phyloP scores from a whole-genome alignment of 257 asterid genomes.

The Solanum corneliomulleri region DNA sequence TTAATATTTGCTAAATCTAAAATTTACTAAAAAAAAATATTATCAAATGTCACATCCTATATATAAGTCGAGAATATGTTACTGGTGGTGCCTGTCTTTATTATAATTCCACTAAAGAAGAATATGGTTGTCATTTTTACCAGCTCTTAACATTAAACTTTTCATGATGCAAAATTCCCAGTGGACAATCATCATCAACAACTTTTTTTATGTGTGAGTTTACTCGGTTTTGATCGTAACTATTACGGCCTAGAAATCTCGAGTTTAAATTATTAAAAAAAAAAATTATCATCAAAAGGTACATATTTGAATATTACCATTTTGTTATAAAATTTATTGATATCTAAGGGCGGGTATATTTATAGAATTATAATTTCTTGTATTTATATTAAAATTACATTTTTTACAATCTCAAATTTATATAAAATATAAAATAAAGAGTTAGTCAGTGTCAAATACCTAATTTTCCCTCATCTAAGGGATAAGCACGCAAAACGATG shows the following conservation, averaged over 20 bases:
- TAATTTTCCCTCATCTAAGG: not conserved
- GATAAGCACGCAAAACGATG: not conserved
- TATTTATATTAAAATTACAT: not conserved
- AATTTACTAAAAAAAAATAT: no score
- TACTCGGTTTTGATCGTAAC: not conserved
- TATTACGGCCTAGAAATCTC: fast-evolving
- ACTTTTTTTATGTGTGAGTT: not conserved
- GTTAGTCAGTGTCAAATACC: not conserved
- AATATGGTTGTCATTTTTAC: not conserved
- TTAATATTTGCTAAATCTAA: no score
- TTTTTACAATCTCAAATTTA: not conserved
- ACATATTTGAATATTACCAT: no score
- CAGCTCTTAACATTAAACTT: not conserved
- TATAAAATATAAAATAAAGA: not conserved
- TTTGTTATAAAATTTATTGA: not conserved
- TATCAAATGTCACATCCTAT: not conserved
- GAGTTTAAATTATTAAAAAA: not conserved
- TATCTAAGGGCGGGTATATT: not conserved
- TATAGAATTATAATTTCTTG: not conserved
- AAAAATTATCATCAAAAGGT: not conserved
- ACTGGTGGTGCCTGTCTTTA: not conserved
- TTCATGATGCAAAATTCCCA: not conserved
- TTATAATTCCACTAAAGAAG: not conserved
- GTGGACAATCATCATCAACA: not conserved
- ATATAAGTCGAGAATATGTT: not conserved